Base-by-base conservation (phyloP, 176 grass and related monocot genomes). In the Paspalum notatum region DNA sequence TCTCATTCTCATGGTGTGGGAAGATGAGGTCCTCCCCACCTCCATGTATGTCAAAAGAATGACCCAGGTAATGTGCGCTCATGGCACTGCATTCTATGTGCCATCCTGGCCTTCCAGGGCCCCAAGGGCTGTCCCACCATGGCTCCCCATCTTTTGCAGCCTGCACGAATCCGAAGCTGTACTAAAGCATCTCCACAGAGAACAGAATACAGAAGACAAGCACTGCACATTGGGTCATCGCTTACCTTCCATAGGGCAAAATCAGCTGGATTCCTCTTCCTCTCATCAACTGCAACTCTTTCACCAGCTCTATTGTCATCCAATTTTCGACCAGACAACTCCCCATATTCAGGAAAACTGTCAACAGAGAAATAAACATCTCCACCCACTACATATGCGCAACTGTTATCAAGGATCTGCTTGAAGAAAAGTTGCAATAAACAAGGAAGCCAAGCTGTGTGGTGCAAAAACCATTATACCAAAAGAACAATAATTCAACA, bases 191-290 rank as follows among this genome's bases (percentile, higher is more conserved):
- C 56, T 40, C 43, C 39, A 55, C 3, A 5, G 26, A 77, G 43
- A 59, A 80, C 4, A 24, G 9, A 59, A 43, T 42, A 25, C 11
- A 70, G 62, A 61, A 51, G 75, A 32, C 32, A 32, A 32, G 49
- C 67, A 17, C 20, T 73, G 72, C 26, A 87, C 38, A 42, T 25
- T 55, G n/a, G 24, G 21, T 16, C 9, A 7, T 67, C 52, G 38
- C 86, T 82, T 91, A 95, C 95, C 88, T 98, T 98, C 95, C 95
- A 98, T 49, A 98, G 71, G 75, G 95, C 90, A 91, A 98, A 98
- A 86, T 98, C 95, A 91, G 92, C 92, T 85, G 92, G 90, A 55
- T 98, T 93, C 87, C 78, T 84, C 86, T 98, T 98, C 74, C 95
- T 90, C n/a, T 89, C 86, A 78, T 98, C 92, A 69, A 98, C 81